Evolutionary conservation across 2,329 filamentous ascomycete genomes (phyloP), one percentile per base, ranked within the genome.

Genomic region (Exserohilum rostratum): DNA sequence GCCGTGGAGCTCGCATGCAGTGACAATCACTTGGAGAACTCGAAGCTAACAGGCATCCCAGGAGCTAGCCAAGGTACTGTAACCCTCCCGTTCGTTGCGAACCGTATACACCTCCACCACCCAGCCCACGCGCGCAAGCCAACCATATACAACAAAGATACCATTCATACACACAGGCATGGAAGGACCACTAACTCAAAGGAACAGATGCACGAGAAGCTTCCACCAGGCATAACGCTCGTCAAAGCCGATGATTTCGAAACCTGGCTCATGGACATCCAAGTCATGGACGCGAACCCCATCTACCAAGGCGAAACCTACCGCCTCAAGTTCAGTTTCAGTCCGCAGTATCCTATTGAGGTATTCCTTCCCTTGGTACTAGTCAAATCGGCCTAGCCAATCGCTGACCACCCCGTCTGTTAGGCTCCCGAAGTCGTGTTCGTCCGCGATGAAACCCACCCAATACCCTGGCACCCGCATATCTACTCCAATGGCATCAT

Each of bases 401-500:
- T 25, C 9, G 22, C 53, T 52, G 20, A 54, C 43, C 13, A 7
- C 2, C n/a, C 20, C 38, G n/a, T 5, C 34, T 10, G 17, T 10
- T 13, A 96, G 93, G 90, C 95, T 0, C 95, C 95, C 20, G 95
- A 99, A 81, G 95, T 98, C 62, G 90, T 90, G 52, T 99, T 99
- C 71, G 82, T 91, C 50, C 82, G 87, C 66, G 79, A 85, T 48
- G 75, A 85, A 30, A 68, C 69, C 34, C 82, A 84, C 37, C 79
- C 82, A 2, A 93, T 99, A 67, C 95, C 95, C 1, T 93, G 96
- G 75, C 95, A 99, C 70, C 95, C 95, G 3, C 95, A 99, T 79
- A 90, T 99, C 76, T 99, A 99, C 80, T 95, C 90, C 66, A 99
- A 99, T 76, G 95, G 95, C 66, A 96, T 98, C 75, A 99, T 99